These are phyloP conservation scores for Ogataea chonburiensis DNA, from an alignment of 805 yeast species.

Conservation along the genomic window DNA sequence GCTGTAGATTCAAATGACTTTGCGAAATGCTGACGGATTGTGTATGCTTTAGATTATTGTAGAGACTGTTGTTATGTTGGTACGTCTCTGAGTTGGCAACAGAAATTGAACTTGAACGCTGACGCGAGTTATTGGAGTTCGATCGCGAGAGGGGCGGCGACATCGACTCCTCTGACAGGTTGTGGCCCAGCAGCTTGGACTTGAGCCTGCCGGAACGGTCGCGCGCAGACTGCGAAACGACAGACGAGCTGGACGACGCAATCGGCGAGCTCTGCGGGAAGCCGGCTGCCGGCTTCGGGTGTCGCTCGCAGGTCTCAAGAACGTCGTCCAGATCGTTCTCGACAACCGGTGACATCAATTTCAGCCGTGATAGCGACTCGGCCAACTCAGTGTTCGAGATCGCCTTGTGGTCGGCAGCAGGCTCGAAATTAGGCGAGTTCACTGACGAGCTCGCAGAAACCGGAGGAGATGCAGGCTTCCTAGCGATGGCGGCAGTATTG, in stretches of 20 bases:
- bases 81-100: slow-evolving; percentile 19
- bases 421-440: slow-evolving; percentile 18
- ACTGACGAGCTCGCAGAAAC: slow-evolving; percentile 16
- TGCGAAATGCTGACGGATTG: slow-evolving; percentile 27
- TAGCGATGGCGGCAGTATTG: slow-evolving; percentile 7
- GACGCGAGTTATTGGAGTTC: slow-evolving; percentile 17
- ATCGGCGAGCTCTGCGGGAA: slow-evolving; percentile 13
- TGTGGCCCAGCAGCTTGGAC: slow-evolving; percentile 22
- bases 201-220: slow-evolving; percentile 24
- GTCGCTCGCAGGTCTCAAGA: slow-evolving; percentile 22
- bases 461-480: slow-evolving; percentile 19
- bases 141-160: slow-evolving; percentile 27
- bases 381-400: slow-evolving; percentile 23
- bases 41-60: slow-evolving; percentile 26
- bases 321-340: slow-evolving; percentile 36
- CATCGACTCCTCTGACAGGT: slow-evolving; percentile 22
- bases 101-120: slow-evolving; percentile 25
- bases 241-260: slow-evolving; percentile 16
- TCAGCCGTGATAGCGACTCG: slow-evolving; percentile 28
- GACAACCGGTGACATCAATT: slow-evolving; percentile 33
- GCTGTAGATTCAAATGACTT: slow-evolving; percentile 20
- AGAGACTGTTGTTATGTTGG: slow-evolving; percentile 13
- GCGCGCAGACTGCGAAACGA: slow-evolving; percentile 17
- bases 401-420: slow-evolving; percentile 10
- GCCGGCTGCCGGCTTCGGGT: slow-evolving; percentile 1